Evolutionary conservation across 176 grass and related monocot genomes (phyloP).

Genomic region (Microstegium vimineum): DNA sequence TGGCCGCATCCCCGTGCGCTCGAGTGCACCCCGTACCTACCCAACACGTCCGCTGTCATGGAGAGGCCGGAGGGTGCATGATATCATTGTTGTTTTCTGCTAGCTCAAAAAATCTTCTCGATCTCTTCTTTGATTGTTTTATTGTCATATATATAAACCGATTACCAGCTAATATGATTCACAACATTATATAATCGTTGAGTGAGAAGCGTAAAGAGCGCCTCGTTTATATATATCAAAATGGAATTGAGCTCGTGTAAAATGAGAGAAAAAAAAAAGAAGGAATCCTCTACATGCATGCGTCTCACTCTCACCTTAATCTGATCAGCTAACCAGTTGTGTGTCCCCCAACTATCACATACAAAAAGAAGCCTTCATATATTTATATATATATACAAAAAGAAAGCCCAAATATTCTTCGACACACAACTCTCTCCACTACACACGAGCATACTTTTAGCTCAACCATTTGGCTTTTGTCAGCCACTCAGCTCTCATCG

Average conservation of each 20-base stretch:
- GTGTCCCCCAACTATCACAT: neutral
- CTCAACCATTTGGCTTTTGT: neutral
- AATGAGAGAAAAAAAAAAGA: neutral
- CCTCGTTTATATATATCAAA: neutral
- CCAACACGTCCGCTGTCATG: constrained; percentile 39
- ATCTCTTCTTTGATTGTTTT: neutral
- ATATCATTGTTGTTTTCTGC: neutral
- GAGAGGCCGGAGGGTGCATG: neutral
- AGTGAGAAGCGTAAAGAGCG: neutral
- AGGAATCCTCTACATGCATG: neutral
- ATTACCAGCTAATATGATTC: neutral
- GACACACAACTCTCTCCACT: neutral
- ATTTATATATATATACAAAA: neutral
- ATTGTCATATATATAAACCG: neutral
- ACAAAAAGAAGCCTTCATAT: neutral
- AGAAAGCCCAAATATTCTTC: neutral
- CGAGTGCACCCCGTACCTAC: constrained; percentile 48
- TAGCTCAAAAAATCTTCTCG: too few relatives aligned
- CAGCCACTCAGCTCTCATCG: neutral
- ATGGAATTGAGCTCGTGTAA: neutral
- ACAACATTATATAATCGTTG: neutral
- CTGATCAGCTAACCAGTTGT: neutral
- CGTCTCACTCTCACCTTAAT: neutral
- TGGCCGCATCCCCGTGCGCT: constrained; percentile 6
- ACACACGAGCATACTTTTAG: neutral